Evolutionary conservation across 495 filamentous ascomycete genomes (phyloP), one percentile per base, ranked within the genome.

Genomic region (Aspergillus coremiiformis): DNA sequence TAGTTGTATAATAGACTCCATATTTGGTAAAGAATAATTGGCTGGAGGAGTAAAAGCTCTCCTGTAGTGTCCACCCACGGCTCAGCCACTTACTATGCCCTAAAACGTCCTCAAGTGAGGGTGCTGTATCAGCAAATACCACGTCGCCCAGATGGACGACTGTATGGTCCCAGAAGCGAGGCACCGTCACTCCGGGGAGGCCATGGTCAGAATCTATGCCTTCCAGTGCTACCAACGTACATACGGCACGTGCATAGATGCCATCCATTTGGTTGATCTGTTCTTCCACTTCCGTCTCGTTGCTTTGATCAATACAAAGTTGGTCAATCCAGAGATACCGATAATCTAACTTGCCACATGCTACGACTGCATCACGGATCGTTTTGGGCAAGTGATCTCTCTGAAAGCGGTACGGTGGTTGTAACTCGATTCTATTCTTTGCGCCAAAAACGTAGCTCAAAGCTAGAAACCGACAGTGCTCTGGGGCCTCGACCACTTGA

Each of bases 321-420:
- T 49, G 51, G 39, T 66, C 63, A 9, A 68, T 46, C 63, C 58
- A 68, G 23, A 68, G 43, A 29, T 65, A 68, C n/a, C 23, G 39
- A 9, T 49, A 57, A 11, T 55, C 55, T 3, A 68, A 39, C 3
- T 30, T 9, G 1, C 22, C 53, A 10, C 58, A 58, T 1, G 64
- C 47, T 0, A 15, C 19, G 39, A 65, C 56, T 0, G 66, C 63
- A 41, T 69, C 58, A 8, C 47, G n/a, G 37, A 69, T 59, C 0
- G 63, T 66, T 33, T 22, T 30, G 0, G 66, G 61, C 0, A 66
- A 22, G 11, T 12, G 14, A 12, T 4, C 5, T 4, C 11, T 11
- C 2, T 26, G 10, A 7, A 24, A 17, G 6, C 44, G 6, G 22
- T 46, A 24, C 8, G n/a, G n/a, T n/a, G n/a, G n/a, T n/a, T n/a